Conservation (phyloP, 2,329 filamentous ascomycete genomes). For the Talaromyces albobiverticillius region DNA sequence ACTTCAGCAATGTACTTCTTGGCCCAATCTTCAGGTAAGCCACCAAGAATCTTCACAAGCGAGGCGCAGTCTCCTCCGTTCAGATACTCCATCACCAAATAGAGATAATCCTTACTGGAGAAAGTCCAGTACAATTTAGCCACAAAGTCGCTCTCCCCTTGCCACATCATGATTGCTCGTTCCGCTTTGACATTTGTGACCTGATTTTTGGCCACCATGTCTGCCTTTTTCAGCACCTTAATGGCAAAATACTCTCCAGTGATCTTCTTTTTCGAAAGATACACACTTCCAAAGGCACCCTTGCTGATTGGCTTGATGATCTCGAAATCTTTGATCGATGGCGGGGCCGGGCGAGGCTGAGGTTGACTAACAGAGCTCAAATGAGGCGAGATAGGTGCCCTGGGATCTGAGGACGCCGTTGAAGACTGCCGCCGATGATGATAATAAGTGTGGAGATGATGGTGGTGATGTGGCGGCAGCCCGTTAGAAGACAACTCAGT, state of each 20-base stretch:
- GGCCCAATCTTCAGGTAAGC: conserved; percentile 93
- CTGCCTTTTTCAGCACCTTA: conserved; percentile 98
- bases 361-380: conserved; percentile 74
- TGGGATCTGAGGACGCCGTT: conserved; percentile 67
- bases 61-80: conserved; percentile 97
- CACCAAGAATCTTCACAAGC: conserved; percentile 88
- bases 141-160: conserved; percentile 97
- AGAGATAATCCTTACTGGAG: conserved; percentile 97
- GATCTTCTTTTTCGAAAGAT: conserved; percentile 96
- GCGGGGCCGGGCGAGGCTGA: conserved; percentile 82
- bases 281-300: conserved; percentile 96
- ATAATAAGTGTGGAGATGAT: conserved; percentile 44
- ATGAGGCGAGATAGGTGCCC: conserved; percentile 77
- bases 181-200: conserved; percentile 99
- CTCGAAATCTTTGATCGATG: conserved; percentile 98
- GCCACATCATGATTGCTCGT: conserved; percentile 99
- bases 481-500: conserved; percentile 59
- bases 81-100: conserved; percentile 98
- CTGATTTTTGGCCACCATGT: conserved; percentile 99
- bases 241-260: conserved; percentile 98
- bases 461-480: conserved; percentile 55
- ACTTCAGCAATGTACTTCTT: conserved; percentile 98
- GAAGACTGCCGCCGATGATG: conserved; percentile 91
- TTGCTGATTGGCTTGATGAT: conserved; percentile 99
- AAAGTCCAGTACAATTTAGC: conserved; percentile 99